Evolutionary conservation across 208 protist species (phyloP).

Genomic region (Porcisia deanei): DNA sequence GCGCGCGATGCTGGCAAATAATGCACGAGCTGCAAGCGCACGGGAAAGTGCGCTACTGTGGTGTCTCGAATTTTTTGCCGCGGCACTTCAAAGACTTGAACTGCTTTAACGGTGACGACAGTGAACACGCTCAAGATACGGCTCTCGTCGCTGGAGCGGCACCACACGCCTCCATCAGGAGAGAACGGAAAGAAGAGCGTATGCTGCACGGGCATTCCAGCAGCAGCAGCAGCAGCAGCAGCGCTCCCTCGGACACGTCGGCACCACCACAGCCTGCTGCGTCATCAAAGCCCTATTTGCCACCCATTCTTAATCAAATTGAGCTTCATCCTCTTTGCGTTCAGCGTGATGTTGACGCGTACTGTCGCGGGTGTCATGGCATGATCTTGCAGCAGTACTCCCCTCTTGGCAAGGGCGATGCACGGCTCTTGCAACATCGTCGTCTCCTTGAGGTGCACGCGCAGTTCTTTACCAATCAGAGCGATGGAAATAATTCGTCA

Average conservation of each 20-base stretch:
- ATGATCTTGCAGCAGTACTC: constrained; percentile 89
- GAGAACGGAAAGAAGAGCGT: not conserved
- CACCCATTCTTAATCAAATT: constrained; percentile 77
- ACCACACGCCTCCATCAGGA: not conserved
- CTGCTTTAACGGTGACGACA: constrained; percentile 6
- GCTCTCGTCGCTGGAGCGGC: not conserved
- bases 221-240: not conserved
- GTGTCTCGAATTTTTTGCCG: constrained; percentile 83
- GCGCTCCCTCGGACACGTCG: not conserved
- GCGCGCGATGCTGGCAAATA: constrained; percentile 64
- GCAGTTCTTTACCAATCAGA: constrained; percentile 29
- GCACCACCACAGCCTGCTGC: not conserved
- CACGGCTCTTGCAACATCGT: constrained; percentile 52
- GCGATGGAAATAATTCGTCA: not conserved
- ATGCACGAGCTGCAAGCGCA: constrained; percentile 58
- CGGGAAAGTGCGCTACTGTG: constrained; percentile 59
- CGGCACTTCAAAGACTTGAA: constrained; percentile 66
- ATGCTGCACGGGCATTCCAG: not conserved
- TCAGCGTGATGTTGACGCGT: constrained; percentile 58
- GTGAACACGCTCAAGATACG: not conserved
- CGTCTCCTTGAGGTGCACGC: constrained; percentile 40
- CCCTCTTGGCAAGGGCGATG: constrained; percentile 61
- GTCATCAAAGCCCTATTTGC: not conserved
- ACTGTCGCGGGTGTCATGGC: constrained; percentile 37
- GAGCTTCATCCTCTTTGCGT: constrained; percentile 87